Evolutionary conservation across 768 basidiomycete genomes (phyloP).

Genomic region (Leucocoprinus leucothites): DNA sequence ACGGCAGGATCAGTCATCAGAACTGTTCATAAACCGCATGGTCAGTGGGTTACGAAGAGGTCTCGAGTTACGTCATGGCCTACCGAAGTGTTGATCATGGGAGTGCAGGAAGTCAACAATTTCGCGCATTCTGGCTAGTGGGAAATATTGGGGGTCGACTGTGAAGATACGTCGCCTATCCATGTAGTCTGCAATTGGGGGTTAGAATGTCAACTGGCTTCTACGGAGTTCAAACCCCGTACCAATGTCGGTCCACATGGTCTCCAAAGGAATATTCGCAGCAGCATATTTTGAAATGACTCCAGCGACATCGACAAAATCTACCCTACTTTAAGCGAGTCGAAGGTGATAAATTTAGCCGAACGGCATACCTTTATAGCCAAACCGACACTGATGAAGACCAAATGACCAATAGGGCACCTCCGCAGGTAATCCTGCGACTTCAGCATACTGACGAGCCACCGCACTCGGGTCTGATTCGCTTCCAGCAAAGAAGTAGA

Average conservation of each 20-base stretch:
- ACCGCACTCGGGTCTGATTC: constrained; percentile 53
- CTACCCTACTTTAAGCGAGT: constrained; percentile 25
- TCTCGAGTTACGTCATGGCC: constrained; percentile 16
- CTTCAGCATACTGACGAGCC: constrained; percentile 65
- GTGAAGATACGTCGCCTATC: constrained; percentile 63
- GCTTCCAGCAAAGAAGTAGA: constrained; percentile 76
- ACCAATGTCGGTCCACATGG: constrained; percentile 82
- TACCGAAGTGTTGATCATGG: constrained; percentile 58
- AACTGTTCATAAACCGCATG: constrained; percentile 31
- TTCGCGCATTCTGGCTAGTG: constrained; percentile 55
- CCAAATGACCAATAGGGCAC: constrained; percentile 77
- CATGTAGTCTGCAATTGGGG: constrained; percentile 59
- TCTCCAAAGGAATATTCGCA: constrained; percentile 66
- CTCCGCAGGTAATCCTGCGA: constrained; percentile 65
- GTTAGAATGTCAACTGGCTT: neutral
- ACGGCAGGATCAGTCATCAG: constrained; percentile 77
- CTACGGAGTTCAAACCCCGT: neutral
- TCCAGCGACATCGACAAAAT: constrained; percentile 57
- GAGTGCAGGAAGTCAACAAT: constrained; percentile 59
- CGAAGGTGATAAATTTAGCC: neutral
- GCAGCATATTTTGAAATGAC: constrained; percentile 62
- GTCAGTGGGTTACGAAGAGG: neutral
- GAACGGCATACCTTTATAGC: constrained; percentile 48
- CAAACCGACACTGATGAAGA: constrained; percentile 70
- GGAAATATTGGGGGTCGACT: constrained; percentile 66